These are phyloP conservation scores for Fusarium longipes DNA, from an alignment of 2,329 filamentous ascomycete species.

Conservation along the genomic window DNA sequence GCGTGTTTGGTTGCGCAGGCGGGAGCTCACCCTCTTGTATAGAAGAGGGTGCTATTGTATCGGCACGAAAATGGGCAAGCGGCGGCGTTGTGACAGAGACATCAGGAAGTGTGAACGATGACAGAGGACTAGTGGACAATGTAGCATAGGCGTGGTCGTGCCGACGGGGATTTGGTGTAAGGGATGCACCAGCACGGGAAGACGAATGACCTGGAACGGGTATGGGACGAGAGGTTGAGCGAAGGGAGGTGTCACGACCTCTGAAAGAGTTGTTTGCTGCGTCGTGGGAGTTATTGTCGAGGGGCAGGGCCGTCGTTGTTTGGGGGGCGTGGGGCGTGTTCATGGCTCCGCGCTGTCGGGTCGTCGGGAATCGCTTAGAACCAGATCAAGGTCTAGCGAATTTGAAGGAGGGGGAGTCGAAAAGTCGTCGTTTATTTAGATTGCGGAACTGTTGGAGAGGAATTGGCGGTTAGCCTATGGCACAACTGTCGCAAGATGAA, in stretches of 20 bases:
- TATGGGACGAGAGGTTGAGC: constrained; percentile 37
- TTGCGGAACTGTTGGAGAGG: constrained; percentile 3
- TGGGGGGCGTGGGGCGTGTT: constrained; percentile 46
- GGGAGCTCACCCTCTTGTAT: constrained; percentile 39
- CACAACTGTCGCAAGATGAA: not conserved
- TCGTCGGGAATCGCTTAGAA: constrained; percentile 38
- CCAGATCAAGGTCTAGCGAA: constrained; percentile 33
- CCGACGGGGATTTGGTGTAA: constrained; percentile 36
- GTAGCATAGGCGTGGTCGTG: constrained; percentile 37
- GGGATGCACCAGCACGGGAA: constrained; percentile 28
- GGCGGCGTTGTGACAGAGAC: constrained; percentile 42
- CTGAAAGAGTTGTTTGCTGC: constrained; percentile 25
- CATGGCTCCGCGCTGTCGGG: constrained; percentile 47
- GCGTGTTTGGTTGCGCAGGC: constrained; percentile 20
- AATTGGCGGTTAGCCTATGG: constrained; percentile 26
- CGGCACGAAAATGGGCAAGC: constrained; percentile 43
- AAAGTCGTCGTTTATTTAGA: constrained; percentile 15
- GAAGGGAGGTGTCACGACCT: constrained; percentile 39
- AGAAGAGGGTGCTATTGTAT: constrained; percentile 50
- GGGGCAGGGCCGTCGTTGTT: constrained; percentile 45
- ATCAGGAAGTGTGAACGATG: constrained; percentile 41
- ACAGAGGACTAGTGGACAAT: constrained; percentile 35
- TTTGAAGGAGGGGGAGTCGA: constrained; percentile 11
- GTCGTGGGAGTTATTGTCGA: constrained; percentile 36
- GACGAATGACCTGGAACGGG: constrained; percentile 34